Base-by-base conservation (phyloP, 139 green algal genomes). In the Tetratostichococcus sp. region DNA sequence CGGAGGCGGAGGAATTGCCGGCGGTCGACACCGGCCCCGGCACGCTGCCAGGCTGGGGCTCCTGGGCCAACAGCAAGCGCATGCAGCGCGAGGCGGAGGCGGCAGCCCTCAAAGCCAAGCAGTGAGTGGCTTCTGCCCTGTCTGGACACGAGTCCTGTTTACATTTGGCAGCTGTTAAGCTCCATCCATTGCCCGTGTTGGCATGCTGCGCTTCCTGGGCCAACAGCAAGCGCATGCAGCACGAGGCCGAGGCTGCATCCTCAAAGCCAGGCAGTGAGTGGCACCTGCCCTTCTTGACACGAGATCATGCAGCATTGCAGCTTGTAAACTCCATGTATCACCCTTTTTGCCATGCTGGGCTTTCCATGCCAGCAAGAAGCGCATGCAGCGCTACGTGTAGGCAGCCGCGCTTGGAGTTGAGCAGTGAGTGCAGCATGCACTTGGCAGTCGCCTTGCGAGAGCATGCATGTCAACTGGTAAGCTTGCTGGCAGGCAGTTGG, bases 121-220 rank as follows among this genome's bases (percentile, higher is more conserved):
- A 84, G 85, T 91, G 72, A 74, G 80, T 1, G 22, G 35, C 25
- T 69, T 57, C 43, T 50, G 34, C 39, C 69, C 21, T 31, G 26
- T 11, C 8, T 1, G 23, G 69, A 5, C 5, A 11, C 21, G 4
- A 33, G 23, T 28, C 62, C 42, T 35, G 71, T 75, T 32, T 59
- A 16, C 69, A 74, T 26, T 28, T 74, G 69, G 69, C 69, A 35
- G 33, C 57, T 33, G 69, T 23, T 28, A 30, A 8, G 39, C 39
- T 14, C 8, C 39, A 8, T 8, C 30, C 62, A 16, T 11, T 33
- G 28, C 28, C n/a, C n/a, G n/a, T n/a, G n/a, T 68, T 97, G 70
- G 93, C 93, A 0, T 95, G 95, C 3, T 99, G 95, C 95, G 95
- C 95, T 31, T 81, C 77, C 33, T 99, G 95, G 95, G 80, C 82